Conservation (phyloP, 192 early-diverging fungal genomes). For the Linnemannia elongata region DNA sequence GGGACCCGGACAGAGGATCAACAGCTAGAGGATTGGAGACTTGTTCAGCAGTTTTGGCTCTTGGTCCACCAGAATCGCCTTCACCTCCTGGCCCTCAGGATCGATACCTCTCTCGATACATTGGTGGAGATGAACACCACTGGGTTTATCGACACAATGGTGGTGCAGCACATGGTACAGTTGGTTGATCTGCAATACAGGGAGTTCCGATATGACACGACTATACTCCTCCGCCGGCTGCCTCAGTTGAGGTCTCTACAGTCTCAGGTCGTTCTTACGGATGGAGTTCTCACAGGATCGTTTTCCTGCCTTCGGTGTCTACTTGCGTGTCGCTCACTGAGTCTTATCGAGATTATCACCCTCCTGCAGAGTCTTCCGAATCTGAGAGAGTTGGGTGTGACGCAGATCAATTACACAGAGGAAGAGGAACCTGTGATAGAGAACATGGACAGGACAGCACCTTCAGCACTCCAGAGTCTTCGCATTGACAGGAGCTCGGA, state of each 20-base stretch:
- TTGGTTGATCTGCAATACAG: background rate
- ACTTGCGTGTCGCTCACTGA: background rate
- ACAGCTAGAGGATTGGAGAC: background rate
- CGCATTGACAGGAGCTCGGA: background rate
- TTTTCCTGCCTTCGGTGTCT: background rate
- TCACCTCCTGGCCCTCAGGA: background rate
- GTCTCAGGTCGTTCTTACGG: background rate
- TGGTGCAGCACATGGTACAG: background rate
- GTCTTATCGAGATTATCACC: background rate
- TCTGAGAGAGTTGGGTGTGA: background rate
- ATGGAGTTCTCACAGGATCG: background rate
- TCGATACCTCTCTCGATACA: background rate
- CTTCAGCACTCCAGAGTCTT: background rate
- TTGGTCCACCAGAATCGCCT: background rate
- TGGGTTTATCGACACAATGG: background rate
- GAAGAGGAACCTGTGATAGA: background rate
- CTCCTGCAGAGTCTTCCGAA: background rate
- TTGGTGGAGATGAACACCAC: background rate
- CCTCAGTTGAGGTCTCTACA: background rate
- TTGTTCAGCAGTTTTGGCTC: background rate
- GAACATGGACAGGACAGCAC: background rate
- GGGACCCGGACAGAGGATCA: background rate
- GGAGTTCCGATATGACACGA: background rate
- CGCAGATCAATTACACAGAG: background rate
- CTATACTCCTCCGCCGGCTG: background rate